Evolutionary conservation across 2,329 filamentous ascomycete species (phyloP), one percentile per base, ranked within the genome.

Genomic region (Colletotrichum australisinense): DNA sequence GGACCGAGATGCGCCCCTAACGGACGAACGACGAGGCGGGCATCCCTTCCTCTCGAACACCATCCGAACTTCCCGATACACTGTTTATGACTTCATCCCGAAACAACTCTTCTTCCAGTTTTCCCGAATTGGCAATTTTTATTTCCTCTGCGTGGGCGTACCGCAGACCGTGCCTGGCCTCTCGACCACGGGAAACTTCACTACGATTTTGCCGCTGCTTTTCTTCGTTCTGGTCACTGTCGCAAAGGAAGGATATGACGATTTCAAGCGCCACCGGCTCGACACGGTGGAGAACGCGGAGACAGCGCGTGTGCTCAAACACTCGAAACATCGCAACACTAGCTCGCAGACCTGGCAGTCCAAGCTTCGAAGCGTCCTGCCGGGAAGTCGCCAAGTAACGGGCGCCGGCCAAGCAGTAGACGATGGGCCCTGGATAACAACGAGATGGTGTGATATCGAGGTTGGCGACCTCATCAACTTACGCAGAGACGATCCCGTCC

Each of bases 71-170:
- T 95, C 93, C 75, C 91, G 95, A 60, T 97, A 97, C 81, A 97
- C 92, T 24, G 82, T 94, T 2, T 95, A 92, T 88, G 93, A 95
- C 81, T 97, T 97, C 80, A 82, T 97, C 16, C 95, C 95, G 3
- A 94, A 94, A 75, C 95, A 97, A 80, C 81, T 97, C 19, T 88
- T 95, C 73, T 95, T 95, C 67, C 95, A 97, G 79, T 97, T 97
- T 79, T 94, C 94, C 8, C 93, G 96, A 74, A 84, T 97, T 60
- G 93, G 93, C 76, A 97, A 97, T 82, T 97, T 97, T 78, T 90
- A 97, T 82, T 97, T 97, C 81, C 87, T 97, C 69, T 92, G 94
- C 76, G 91, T 97, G 75, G 94, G 94, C 56, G 92, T 97, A 74
- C 88, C 96, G 63, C 95, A 97, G 82, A 94, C 94, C 84, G 79